Conservation (phyloP, 2,329 filamentous ascomycete species). For the Elsinoe necatrix region DNA sequence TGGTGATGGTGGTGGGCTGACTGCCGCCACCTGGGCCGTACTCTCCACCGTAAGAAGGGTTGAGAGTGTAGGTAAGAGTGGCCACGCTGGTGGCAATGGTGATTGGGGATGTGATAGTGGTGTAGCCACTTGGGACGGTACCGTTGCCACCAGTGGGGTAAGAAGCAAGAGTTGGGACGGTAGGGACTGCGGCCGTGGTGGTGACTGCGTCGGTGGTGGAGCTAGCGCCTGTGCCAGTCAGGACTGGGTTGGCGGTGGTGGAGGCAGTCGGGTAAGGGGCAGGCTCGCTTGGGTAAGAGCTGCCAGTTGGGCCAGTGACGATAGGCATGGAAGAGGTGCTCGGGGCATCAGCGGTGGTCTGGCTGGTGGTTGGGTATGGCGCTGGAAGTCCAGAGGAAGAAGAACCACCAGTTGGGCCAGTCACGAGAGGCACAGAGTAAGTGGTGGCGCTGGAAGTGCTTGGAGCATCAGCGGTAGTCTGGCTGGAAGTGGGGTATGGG, state of each 20-base stretch:
- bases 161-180: slow-evolving; percentile 16
- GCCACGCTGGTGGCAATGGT: slow-evolving; percentile 16
- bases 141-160: slow-evolving; percentile 19
- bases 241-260: slow-evolving; percentile 12
- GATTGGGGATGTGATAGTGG: slow-evolving; percentile 14
- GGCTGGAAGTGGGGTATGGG: slow-evolving; percentile 14
- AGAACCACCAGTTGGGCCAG: slow-evolving; percentile 13
- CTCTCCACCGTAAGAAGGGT: neutral
- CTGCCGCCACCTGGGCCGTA: neutral
- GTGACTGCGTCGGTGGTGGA: slow-evolving; percentile 17
- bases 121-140: slow-evolving; percentile 17
- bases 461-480: slow-evolving; percentile 12
- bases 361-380: slow-evolving; percentile 12
- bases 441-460: slow-evolving; percentile 14
- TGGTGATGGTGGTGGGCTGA: slow-evolving; percentile 23
- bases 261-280: slow-evolving; percentile 16
- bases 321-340: slow-evolving; percentile 13
- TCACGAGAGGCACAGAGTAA: slow-evolving; percentile 15
- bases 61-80: slow-evolving; percentile 17
- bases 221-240: slow-evolving; percentile 17
- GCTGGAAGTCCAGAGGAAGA: neutral
- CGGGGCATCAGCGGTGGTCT: slow-evolving; percentile 12
- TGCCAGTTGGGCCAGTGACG: slow-evolving; percentile 12
- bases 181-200: slow-evolving; percentile 15
- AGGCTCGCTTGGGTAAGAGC: slow-evolving; percentile 16